Evolutionary conservation across 2,329 filamentous ascomycete species (phyloP).

Genomic region (Diaporthe caulivora): DNA sequence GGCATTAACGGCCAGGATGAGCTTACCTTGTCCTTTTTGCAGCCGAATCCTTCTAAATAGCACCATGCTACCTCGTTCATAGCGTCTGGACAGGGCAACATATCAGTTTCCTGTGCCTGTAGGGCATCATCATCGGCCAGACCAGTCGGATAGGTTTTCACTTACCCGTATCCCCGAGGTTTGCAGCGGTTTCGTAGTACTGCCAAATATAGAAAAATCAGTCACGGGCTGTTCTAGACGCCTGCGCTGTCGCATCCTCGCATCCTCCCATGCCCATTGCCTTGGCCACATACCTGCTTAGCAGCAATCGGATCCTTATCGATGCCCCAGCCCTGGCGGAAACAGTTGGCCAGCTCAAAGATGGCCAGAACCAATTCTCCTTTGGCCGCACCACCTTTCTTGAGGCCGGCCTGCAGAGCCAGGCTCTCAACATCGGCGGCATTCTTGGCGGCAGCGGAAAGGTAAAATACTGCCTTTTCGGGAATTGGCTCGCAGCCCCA

Average conservation of each 20-base stretch:
- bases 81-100: conserved; percentile 71
- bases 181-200: conserved; percentile 98
- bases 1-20: not conserved
- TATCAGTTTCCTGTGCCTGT: conserved; percentile 45
- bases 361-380: conserved; percentile 97
- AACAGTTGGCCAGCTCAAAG: conserved; percentile 93
- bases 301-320: conserved; percentile 88
- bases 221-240: conserved; percentile 17
- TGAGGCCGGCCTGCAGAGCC: conserved; percentile 87
- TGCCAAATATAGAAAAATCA: conserved; percentile 53
- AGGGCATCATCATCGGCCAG: conserved; percentile 30
- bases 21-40: conserved; percentile 97
- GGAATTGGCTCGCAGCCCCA: conserved; percentile 88
- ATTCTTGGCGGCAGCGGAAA: conserved; percentile 90
- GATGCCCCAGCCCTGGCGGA: conserved; percentile 95
- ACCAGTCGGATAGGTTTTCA: conserved; percentile 37
- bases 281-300: conserved; percentile 65
- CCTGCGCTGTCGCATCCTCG: not conserved
- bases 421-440: conserved; percentile 88
- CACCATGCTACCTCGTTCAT: conserved; percentile 99
- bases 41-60: conserved; percentile 95
- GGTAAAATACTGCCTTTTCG: conserved; percentile 81
- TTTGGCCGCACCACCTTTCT: conserved; percentile 94
- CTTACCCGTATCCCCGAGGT: conserved; percentile 87
- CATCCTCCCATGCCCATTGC: not conserved